These are phyloP conservation scores for Ailanthus altissimus DNA, from an alignment of 345 rosid genomes.

Conservation along the genomic window DNA sequence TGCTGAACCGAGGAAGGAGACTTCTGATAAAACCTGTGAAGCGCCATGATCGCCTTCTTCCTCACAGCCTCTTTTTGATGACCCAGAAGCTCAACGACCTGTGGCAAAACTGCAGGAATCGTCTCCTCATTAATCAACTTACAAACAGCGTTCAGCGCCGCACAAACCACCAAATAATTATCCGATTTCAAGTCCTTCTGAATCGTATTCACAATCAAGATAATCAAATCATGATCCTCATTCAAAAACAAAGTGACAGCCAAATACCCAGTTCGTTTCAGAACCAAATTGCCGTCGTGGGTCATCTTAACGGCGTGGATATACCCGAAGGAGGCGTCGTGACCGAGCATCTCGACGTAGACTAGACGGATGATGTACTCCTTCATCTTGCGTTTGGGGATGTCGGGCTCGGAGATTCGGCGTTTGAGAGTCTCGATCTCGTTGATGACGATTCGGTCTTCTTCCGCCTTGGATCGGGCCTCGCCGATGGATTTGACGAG, in stretches of 20 bases:
- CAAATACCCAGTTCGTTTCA: slow-evolving; percentile 92
- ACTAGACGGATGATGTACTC: slow-evolving; percentile 85
- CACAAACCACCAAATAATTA: slow-evolving; percentile 80
- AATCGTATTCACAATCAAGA: slow-evolving; percentile 88
- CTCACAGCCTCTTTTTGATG: slow-evolving; percentile 92
- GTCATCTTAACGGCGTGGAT: slow-evolving; percentile 99
- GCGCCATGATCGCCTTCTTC: slow-evolving; percentile 98
- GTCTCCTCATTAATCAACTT: slow-evolving; percentile 96
- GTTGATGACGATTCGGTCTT: slow-evolving; percentile 88
- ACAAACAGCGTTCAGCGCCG: slow-evolving; percentile 89
- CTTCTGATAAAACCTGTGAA: slow-evolving; percentile 84
- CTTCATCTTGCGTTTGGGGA: slow-evolving; percentile 94
- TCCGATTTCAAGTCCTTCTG: slow-evolving; percentile 98
- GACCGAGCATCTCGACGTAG: slow-evolving; percentile 97
- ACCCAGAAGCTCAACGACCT: slow-evolving; percentile 76
- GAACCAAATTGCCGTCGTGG: slow-evolving; percentile 74
- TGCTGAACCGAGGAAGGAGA: slow-evolving; percentile 92
- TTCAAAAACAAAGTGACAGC: slow-evolving; percentile 91
- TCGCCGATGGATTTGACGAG: slow-evolving; percentile 97
- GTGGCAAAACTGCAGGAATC: slow-evolving; percentile 93
- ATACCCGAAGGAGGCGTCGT: slow-evolving; percentile 96
- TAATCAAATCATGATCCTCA: slow-evolving; percentile 94
- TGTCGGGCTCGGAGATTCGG: slow-evolving; percentile 79
- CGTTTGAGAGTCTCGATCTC: slow-evolving; percentile 94
- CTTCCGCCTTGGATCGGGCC: slow-evolving; percentile 98